Conservation (phyloP, 2,329 filamentous ascomycete species). For the Aureobasidium zeae region DNA sequence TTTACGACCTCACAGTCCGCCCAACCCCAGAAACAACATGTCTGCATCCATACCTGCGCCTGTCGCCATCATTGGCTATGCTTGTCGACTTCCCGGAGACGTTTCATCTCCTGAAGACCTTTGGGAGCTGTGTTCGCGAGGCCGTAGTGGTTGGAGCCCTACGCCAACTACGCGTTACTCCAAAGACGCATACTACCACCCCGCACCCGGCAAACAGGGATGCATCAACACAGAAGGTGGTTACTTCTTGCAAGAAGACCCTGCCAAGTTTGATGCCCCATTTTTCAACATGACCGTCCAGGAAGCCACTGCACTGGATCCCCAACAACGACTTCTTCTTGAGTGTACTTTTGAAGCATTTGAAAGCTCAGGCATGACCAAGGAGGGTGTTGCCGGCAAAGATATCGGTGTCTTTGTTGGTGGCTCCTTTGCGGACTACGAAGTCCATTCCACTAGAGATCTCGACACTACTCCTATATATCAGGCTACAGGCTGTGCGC, state of each 20-base stretch:
- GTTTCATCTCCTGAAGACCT: conserved; percentile 21
- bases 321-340: conserved; percentile 33
- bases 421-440: conserved; percentile 21
- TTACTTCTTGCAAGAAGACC: conserved; percentile 23
- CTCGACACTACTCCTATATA: conserved; percentile 20
- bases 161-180: conserved; percentile 13
- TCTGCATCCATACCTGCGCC: conserved; percentile 20
- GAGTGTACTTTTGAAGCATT: conserved; percentile 36
- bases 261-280: conserved; percentile 20
- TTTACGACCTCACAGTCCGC: too few relatives aligned
- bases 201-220: conserved; percentile 14
- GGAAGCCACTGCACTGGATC: conserved; percentile 32
- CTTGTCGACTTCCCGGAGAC: conserved; percentile 37
- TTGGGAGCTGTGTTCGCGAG: conserved; percentile 15
- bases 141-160: conserved; percentile 6
- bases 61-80: conserved; percentile 38
- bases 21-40: too few relatives aligned
- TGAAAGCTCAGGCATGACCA: conserved; percentile 19
- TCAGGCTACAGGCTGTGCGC: conserved; percentile 19
- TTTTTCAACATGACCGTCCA: conserved; percentile 23
- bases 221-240: conserved; percentile 11
- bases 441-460: conserved; percentile 21
- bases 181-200: conserved; percentile 21
- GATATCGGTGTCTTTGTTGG: conserved; percentile 21
- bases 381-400: conserved; percentile 15